Evolutionary conservation across 2,329 filamentous ascomycete species (phyloP).

Genomic region (Myriangium duriaei): DNA sequence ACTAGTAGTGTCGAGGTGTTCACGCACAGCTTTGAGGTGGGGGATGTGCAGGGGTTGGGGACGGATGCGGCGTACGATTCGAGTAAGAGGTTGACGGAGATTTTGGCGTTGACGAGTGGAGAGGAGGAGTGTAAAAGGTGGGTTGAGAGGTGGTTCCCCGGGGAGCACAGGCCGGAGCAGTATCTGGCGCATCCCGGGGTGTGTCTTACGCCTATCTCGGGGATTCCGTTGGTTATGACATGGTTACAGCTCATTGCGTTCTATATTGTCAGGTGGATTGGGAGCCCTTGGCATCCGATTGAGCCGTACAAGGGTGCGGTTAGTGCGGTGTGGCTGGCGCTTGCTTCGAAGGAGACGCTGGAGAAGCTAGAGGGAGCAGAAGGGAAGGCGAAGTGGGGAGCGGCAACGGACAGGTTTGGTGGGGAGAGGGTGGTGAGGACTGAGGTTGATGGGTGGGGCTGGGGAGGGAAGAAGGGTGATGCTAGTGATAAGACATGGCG

Average conservation of each 20-base stretch:
- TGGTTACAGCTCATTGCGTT: conserved; percentile 57
- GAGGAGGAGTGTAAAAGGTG: conserved; percentile 51
- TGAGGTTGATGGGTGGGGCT: conserved; percentile 78
- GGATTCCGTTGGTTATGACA: conserved; percentile 56
- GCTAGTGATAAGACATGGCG: conserved; percentile 24
- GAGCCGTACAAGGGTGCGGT: conserved; percentile 65
- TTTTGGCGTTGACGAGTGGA: conserved; percentile 61
- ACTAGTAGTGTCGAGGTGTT: conserved; percentile 68
- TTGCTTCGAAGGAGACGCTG: conserved; percentile 52
- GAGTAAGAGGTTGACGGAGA: conserved; percentile 75
- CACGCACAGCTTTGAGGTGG: conserved; percentile 41
- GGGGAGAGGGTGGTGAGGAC: conserved; percentile 56
- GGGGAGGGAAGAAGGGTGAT: conserved; percentile 44
- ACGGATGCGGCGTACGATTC: conserved; percentile 63
- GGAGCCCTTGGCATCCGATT: conserved; percentile 78
- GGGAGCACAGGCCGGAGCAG: conserved; percentile 42
- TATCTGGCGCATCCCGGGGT: conserved; percentile 82
- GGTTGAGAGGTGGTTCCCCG: conserved; percentile 44
- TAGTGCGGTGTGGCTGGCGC: conserved; percentile 64
- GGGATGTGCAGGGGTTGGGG: conserved; percentile 65
- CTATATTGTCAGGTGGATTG: conserved; percentile 60
- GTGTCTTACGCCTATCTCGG: conserved; percentile 68
- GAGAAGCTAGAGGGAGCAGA: conserved; percentile 40
- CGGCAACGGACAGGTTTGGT: conserved; percentile 48
- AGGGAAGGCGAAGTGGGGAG: conserved; percentile 71